Evolutionary conservation across 2,329 filamentous ascomycete species (phyloP).

Genomic region (Stagonosporopsis cucurbitacearum): DNA sequence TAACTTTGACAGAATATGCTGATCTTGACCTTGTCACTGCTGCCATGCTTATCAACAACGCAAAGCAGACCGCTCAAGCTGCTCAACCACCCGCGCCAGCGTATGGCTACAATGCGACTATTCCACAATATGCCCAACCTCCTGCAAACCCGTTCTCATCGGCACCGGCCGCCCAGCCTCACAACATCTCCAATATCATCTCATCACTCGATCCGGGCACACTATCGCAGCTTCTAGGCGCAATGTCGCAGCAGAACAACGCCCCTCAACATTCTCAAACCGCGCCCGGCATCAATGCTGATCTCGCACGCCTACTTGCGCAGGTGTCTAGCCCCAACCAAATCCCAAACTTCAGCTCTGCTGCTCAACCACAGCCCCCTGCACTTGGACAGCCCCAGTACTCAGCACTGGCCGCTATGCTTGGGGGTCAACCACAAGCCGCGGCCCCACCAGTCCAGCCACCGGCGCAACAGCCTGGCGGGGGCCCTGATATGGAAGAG

Average conservation of each 20-base stretch:
- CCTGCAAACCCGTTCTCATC: constrained; percentile 48
- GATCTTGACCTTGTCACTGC: constrained; percentile 80
- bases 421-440: constrained; percentile 33
- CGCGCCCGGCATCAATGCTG: constrained; percentile 41
- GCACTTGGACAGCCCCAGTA: constrained; percentile 40
- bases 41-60: constrained; percentile 78
- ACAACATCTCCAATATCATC: constrained; percentile 70
- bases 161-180: constrained; percentile 44
- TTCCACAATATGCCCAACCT: constrained; percentile 41
- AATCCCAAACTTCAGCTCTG: constrained; percentile 29
- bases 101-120: constrained; percentile 29
- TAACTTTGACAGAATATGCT: constrained; percentile 69
- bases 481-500: constrained; percentile 65
- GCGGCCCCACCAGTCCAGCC: constrained; percentile 41
- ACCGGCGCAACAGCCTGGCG: constrained; percentile 32
- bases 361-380: constrained; percentile 28
- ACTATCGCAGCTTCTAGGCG: constrained; percentile 72
- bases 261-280: constrained; percentile 51
- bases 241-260: constrained; percentile 54
- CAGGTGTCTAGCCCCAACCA: constrained; percentile 38
- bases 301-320: constrained; percentile 50
- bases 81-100: constrained; percentile 42
- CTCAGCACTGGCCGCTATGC: constrained; percentile 39
- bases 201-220: constrained; percentile 71
- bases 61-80: constrained; percentile 60